Evolutionary conservation across 2,329 filamentous ascomycete species (phyloP).

Genomic region (Stachybotrys elegans): DNA sequence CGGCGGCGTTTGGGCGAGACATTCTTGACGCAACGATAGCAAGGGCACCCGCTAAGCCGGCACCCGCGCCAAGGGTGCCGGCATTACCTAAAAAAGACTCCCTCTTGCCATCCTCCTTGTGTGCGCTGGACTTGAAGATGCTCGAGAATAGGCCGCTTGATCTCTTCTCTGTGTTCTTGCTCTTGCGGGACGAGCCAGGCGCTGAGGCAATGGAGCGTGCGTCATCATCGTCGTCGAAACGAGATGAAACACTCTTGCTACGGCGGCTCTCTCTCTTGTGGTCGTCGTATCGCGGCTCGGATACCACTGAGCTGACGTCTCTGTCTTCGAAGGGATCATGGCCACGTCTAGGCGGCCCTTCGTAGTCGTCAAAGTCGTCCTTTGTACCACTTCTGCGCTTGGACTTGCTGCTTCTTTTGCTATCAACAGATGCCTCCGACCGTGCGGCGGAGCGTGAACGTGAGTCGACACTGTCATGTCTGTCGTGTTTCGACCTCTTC

Average conservation of each 20-base stretch:
- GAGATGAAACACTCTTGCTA: conserved; percentile 21
- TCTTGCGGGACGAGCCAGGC: conserved; percentile 26
- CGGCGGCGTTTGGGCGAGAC: conserved; percentile 41
- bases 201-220: conserved; percentile 38
- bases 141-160: conserved; percentile 42
- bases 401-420: conserved; percentile 34
- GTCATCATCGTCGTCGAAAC: conserved; percentile 42
- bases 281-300: conserved; percentile 33
- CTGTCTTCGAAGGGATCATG: conserved; percentile 37
- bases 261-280: conserved; percentile 26
- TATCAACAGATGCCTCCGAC: conserved; percentile 32
- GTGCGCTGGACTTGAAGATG: conserved; percentile 39
- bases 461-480: conserved; percentile 20
- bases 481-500: conserved; percentile 20
- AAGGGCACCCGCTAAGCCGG: conserved; percentile 53
- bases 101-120: conserved; percentile 34
- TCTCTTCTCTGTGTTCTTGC: conserved; percentile 33
- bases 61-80: conserved; percentile 66
- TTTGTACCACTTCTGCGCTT: conserved; percentile 30
- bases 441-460: conserved; percentile 24
- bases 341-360: conserved; percentile 33
- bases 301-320: conserved; percentile 46
- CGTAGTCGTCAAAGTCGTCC: conserved; percentile 26
- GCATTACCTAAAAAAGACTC: conserved; percentile 69
- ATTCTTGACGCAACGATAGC: conserved; percentile 33